These are phyloP conservation scores for Aspergillus steynii DNA, from an alignment of 495 filamentous ascomycete genomes.

Conservation along the genomic window DNA sequence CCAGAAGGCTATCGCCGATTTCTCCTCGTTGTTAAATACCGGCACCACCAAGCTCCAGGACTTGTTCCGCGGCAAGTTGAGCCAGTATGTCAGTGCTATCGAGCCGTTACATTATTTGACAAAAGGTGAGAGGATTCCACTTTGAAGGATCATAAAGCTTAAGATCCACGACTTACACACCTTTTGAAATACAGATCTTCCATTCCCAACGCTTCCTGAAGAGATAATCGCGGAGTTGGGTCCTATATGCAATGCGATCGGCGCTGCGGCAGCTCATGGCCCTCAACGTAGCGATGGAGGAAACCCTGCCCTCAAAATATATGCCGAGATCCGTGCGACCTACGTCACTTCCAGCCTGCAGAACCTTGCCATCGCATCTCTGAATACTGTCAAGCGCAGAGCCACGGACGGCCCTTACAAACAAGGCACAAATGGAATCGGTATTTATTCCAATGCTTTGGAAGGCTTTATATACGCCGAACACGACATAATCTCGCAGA, in stretches of 20 bases:
- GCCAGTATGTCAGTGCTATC: slow-evolving; percentile 69
- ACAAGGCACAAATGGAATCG: slow-evolving; percentile 90
- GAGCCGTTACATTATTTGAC: slow-evolving; percentile 92
- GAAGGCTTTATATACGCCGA: slow-evolving; percentile 84
- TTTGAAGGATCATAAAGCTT: background rate
- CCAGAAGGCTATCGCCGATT: slow-evolving; percentile 82
- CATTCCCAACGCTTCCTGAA: slow-evolving; percentile 64
- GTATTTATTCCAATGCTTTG: slow-evolving; percentile 82
- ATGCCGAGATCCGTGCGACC: slow-evolving; percentile 79
- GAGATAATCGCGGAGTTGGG: slow-evolving; percentile 58
- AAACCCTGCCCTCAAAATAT: slow-evolving; percentile 69
- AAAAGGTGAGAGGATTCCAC: slow-evolving; percentile 55
- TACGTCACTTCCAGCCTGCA: slow-evolving; percentile 78
- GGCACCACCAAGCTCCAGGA: slow-evolving; percentile 82
- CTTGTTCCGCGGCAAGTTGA: slow-evolving; percentile 72
- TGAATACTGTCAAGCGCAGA: slow-evolving; percentile 84
- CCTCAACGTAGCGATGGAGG: slow-evolving; percentile 51
- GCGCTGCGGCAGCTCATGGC: slow-evolving; percentile 50
- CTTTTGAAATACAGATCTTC: slow-evolving; percentile 48
- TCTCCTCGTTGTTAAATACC: slow-evolving; percentile 70
- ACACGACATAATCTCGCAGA: slow-evolving; percentile 79
- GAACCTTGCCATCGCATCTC: slow-evolving; percentile 82
- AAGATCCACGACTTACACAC: background rate
- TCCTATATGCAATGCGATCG: slow-evolving; percentile 58
- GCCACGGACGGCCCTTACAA: slow-evolving; percentile 78